Conservation (phyloP, 352 stramenopile species). For the Hyaloperonospora arabidopsidis region DNA sequence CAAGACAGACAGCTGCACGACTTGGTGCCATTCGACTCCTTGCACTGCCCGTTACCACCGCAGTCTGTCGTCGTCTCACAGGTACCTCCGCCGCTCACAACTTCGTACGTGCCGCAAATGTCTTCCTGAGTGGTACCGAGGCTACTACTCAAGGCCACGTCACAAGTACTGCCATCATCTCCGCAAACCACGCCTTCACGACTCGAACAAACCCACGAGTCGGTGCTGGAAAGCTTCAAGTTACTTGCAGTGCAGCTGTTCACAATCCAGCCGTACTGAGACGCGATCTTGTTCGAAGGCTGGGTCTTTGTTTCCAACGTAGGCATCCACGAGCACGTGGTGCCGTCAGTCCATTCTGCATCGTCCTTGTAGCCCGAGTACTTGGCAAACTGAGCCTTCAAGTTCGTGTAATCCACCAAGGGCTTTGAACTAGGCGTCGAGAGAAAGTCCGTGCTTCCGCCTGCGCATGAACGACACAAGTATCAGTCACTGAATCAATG, state of each 20-base stretch:
- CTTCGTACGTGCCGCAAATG: slow-evolving; percentile 66
- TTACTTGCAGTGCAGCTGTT: slow-evolving; percentile 40
- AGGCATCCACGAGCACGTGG: slow-evolving; percentile 60
- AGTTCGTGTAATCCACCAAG: slow-evolving; percentile 60
- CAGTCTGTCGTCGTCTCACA: slow-evolving; percentile 63
- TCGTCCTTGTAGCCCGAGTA: slow-evolving; percentile 47
- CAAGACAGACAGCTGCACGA: slow-evolving; percentile 67
- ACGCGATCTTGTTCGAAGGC: slow-evolving; percentile 47
- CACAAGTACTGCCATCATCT: slow-evolving; percentile 50
- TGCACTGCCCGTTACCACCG: slow-evolving; percentile 67
- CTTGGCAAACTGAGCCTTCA: slow-evolving; percentile 63
- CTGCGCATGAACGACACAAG: slow-evolving; percentile 19
- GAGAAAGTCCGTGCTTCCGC: slow-evolving; percentile 57
- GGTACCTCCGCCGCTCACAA: slow-evolving; percentile 51
- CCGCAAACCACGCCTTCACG: slow-evolving; percentile 69
- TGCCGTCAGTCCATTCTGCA: slow-evolving; percentile 46
- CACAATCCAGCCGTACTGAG: slow-evolving; percentile 54
- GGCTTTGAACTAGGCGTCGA: slow-evolving; percentile 51
- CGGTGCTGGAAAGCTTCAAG: slow-evolving; percentile 49
- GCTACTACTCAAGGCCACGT: slow-evolving; percentile 41
- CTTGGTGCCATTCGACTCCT: slow-evolving; percentile 49
- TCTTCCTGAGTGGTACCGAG: slow-evolving; percentile 68
- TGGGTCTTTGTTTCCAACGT: slow-evolving; percentile 48
- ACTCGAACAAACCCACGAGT: slow-evolving; percentile 67
- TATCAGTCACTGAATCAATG: slow-evolving; percentile 7